Percentiles rank a stretch among this genome's conserved stretches.
Conservation (phyloP, 768 basidiomycete genomes). For the Coprinopsis sp. region DNA sequence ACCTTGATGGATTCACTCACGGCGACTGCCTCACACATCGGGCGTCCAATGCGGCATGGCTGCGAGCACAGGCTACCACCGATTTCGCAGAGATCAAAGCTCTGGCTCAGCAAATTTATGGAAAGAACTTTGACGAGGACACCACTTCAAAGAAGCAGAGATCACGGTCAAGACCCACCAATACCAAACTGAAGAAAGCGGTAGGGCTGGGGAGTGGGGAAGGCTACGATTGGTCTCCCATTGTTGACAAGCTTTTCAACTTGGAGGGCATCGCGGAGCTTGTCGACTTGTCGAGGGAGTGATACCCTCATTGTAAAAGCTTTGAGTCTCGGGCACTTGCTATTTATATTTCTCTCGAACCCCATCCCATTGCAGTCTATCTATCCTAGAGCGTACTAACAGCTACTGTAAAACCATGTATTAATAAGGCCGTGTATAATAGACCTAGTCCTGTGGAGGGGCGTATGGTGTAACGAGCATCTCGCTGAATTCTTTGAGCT, state of each 20-base stretch:
- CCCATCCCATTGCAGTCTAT: background rate
- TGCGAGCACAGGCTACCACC: constrained; percentile 71
- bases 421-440: background rate
- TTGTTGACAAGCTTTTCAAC: constrained; percentile 30
- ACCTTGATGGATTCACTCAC: constrained; percentile 44
- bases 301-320: background rate
- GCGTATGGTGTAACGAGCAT: constrained; percentile 84
- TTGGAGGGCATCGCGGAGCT: background rate
- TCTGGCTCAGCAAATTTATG: constrained; percentile 51
- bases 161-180: background rate
- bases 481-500: constrained; percentile 87
- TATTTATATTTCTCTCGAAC: background rate
- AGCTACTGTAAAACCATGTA: background rate
- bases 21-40: constrained; percentile 66
- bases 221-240: constrained; percentile 39
- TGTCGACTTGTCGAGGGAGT: background rate
- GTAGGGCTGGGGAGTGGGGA: constrained; percentile 36
- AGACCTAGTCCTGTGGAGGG: constrained; percentile 43
- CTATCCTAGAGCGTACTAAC: background rate
- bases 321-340: background rate
- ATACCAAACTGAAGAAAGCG: constrained; percentile 18
- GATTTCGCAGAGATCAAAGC: constrained; percentile 69
- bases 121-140: constrained; percentile 36
- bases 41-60: constrained; percentile 56
- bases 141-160: constrained; percentile 16